These are phyloP conservation scores for Thielaviopsis musarum DNA, from an alignment of 2,329 filamentous ascomycete species.

Conservation along the genomic window DNA sequence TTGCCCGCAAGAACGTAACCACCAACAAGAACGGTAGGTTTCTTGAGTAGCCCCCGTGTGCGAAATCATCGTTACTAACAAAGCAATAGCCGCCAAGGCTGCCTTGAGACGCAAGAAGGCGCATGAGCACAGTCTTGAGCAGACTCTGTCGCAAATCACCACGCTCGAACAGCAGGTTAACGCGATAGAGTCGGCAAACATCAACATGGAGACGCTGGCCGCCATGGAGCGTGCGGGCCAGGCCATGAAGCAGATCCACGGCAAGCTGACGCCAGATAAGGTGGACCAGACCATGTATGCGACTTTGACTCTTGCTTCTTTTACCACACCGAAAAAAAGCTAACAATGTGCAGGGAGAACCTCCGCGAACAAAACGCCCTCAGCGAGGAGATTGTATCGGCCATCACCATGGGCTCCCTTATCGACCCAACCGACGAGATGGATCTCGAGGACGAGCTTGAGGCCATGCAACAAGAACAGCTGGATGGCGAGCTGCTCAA, in stretches of 20 bases:
- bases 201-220: slow-evolving; percentile 89
- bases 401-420: slow-evolving; percentile 56
- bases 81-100: slow-evolving; percentile 61
- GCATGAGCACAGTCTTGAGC: slow-evolving; percentile 79
- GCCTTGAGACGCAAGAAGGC: slow-evolving; percentile 89
- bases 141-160: slow-evolving; percentile 76
- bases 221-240: slow-evolving; percentile 84
- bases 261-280: slow-evolving; percentile 78
- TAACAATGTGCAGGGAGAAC: slow-evolving; percentile 48
- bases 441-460: slow-evolving; percentile 74
- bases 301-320: slow-evolving; percentile 1
- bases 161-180: slow-evolving; percentile 93
- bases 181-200: slow-evolving; percentile 93
- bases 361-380: slow-evolving; percentile 83
- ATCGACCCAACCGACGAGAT: slow-evolving; percentile 64
- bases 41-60: slow-evolving; percentile 8
- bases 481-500: slow-evolving; percentile 89
- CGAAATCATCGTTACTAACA: not conserved
- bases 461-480: slow-evolving; percentile 74
- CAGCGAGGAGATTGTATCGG: slow-evolving; percentile 80
- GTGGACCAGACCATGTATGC: slow-evolving; percentile 89
- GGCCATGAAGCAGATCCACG: slow-evolving; percentile 89
- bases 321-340: not conserved
- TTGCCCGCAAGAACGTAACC: slow-evolving; percentile 75
- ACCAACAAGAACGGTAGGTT: slow-evolving; percentile 78